Base-by-base conservation (phyloP, 345 rosid species). In the Boechera retrofracta region DNA sequence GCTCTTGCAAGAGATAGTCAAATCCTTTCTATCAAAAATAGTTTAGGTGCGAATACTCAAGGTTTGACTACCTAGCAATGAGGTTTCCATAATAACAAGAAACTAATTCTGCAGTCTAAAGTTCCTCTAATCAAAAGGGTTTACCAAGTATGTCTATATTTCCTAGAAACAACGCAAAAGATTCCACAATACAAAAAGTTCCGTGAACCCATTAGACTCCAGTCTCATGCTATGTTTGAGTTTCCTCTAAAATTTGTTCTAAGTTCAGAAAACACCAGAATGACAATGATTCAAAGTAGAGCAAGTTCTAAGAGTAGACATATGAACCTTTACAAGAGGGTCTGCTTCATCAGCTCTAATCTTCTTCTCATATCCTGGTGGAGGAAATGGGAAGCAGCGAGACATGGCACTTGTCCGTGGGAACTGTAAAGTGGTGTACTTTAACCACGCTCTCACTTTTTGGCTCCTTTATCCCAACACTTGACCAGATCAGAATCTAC, bases 351-450 rank as follows among this genome's bases (percentile, higher is more conserved):
- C 86, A 63, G 82, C 71, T 71, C 77, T 81, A 65, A 84, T 76
- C 86, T 90, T 88, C 90, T 87, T 90, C 80, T 83, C 93, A 83
- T 92, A 94, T 83, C 98, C 98, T 48, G 97, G 93, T 8, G 97
- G 98, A 10, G 97, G 97, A 79, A 94, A 92, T 4, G 97, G 95
- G 83, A 94, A 94, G 90, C 98, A 92, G 74, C 97, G 98, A 86
- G 98, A 94, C 98, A 94, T 94, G 80, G 86, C 89, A 85, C 71
- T 41, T 54, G 38, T 70, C 71, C 76, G 60, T 63, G 55, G 31
- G 69, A 75, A 80, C 69, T 33, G 69, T 44, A 72, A 79, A 81
- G 74, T 71, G 64, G 81, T 29, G 71, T 55, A 77, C 72, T 64
- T 81, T 79, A 67, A 80, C 56, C 64, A 52, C 79, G 9, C 26